phyloP scores from a whole-genome alignment of 2,329 filamentous ascomycete genomes.

The Epichloe glyceriae region DNA sequence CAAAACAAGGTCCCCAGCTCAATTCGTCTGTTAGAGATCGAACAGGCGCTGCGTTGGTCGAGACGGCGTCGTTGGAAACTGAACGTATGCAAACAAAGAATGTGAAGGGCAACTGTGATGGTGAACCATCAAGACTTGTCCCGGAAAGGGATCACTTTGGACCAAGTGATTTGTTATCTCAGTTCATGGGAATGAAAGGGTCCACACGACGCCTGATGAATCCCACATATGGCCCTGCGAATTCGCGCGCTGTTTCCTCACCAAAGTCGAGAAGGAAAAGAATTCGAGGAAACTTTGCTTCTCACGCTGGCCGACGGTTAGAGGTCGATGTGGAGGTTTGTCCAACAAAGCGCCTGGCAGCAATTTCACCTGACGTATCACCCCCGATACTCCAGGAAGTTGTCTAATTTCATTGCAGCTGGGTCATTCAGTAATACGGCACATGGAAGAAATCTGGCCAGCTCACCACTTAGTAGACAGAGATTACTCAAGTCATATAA shows the following conservation, averaged over 20 bases:
- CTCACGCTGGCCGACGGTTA: background rate
- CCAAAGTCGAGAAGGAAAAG: background rate
- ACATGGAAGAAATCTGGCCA: slow-evolving; percentile 36
- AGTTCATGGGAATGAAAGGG: slow-evolving; percentile 6
- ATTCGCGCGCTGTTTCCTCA: no score
- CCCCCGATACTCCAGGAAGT: slow-evolving; percentile 9
- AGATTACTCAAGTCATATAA: slow-evolving; percentile 29
- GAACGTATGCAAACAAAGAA: no score
- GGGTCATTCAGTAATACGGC: slow-evolving; percentile 34
- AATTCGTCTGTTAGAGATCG: background rate
- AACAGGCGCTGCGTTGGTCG: background rate
- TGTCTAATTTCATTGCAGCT: slow-evolving; percentile 40
- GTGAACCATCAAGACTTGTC: background rate
- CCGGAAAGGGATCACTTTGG: background rate
- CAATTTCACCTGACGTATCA: slow-evolving; percentile 8
- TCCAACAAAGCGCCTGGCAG: background rate
- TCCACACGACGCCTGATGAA: background rate
- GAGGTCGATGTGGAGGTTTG: background rate
- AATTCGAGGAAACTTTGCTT: background rate
- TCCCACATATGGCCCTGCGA: background rate
- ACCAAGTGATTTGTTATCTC: slow-evolving; percentile 2
- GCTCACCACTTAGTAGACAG: slow-evolving; percentile 44
- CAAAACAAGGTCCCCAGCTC: background rate
- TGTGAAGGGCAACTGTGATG: background rate
- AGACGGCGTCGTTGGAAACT: background rate